These are phyloP conservation scores for Lodderomyces oxycetoniae DNA, from an alignment of 1,139 yeast species.

Conservation along the genomic window DNA sequence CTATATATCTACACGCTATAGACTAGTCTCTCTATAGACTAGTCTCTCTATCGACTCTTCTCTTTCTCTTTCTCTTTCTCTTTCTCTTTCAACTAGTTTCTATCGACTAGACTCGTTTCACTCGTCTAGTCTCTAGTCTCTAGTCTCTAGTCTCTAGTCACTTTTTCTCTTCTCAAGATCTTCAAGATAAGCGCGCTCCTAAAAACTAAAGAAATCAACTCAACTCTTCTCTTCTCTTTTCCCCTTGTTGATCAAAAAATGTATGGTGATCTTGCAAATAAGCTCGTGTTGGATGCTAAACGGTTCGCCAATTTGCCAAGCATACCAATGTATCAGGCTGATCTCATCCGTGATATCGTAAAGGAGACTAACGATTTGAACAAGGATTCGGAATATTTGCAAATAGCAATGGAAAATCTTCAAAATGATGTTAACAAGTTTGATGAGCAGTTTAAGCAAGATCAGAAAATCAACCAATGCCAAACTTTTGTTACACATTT, in stretches of 20 bases:
- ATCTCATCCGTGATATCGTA: slow-evolving; percentile 61
- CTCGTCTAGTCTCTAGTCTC: too few species aligned
- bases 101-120: too few species aligned
- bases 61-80: not conserved
- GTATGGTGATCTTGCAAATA: slow-evolving; percentile 88
- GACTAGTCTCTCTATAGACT: too few species aligned
- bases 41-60: not conserved
- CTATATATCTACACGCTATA: too few species aligned
- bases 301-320: slow-evolving; percentile 63
- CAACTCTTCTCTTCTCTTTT: too few species aligned
- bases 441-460: slow-evolving; percentile 20
- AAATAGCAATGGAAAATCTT: slow-evolving; percentile 2
- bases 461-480: slow-evolving; percentile 53
- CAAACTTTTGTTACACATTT: slow-evolving; percentile 78
- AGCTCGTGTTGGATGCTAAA: slow-evolving; percentile 79
- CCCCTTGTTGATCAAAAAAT: too few species aligned
- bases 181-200: too few species aligned
- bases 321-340: slow-evolving; percentile 71
- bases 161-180: not conserved
- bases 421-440: slow-evolving; percentile 12
- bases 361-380: slow-evolving; percentile 58
- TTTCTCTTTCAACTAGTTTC: too few species aligned
- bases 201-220: too few species aligned
- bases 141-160: too few species aligned
- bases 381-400: slow-evolving; percentile 42